Evolutionary conservation across 2,329 filamentous ascomycete species (phyloP).

Genomic region (Pestalotiopsis sp.): DNA sequence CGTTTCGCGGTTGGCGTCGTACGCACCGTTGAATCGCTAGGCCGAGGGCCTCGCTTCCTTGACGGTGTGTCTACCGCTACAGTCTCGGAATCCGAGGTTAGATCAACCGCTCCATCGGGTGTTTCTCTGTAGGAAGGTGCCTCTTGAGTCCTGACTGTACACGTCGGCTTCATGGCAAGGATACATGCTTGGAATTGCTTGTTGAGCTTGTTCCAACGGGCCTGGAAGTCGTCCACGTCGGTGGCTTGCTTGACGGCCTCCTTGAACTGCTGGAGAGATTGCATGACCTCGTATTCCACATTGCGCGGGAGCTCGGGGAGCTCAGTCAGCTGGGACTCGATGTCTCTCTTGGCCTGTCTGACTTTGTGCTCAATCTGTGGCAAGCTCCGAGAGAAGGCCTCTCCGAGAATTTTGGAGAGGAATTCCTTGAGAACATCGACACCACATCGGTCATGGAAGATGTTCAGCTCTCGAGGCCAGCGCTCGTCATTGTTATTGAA

Average conservation of each 20-base stretch:
- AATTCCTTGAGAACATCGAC: constrained; percentile 55
- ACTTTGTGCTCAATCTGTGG: constrained; percentile 58
- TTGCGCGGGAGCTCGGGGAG: constrained; percentile 72
- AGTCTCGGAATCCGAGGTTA: constrained; percentile 26
- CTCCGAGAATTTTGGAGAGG: constrained; percentile 54
- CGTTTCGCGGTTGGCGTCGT: constrained; percentile 26
- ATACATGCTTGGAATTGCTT: constrained; percentile 35
- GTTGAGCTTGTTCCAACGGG: constrained; percentile 34
- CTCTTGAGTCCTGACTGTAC: constrained; percentile 28
- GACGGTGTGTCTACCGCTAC: constrained; percentile 22
- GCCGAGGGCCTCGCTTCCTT: constrained; percentile 23
- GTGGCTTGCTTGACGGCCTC: constrained; percentile 55
- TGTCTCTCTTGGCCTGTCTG: constrained; percentile 47
- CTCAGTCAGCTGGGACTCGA: constrained; percentile 55
- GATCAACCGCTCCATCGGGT: constrained; percentile 22
- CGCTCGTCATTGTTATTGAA: constrained; percentile 44
- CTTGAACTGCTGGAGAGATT: constrained; percentile 61
- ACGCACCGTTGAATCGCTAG: constrained; percentile 33
- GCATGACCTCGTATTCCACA: constrained; percentile 66
- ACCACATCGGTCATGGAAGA: constrained; percentile 52
- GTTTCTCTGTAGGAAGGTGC: constrained; percentile 19
- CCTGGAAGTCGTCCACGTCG: constrained; percentile 45
- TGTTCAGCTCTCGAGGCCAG: constrained; percentile 53
- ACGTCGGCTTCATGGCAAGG: constrained; percentile 35
- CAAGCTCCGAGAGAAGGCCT: constrained; percentile 57